Evolutionary conservation across 768 basidiomycete species (phyloP), one percentile per base, ranked within the genome.

Genomic region (Tricholoma bakamatsutake): DNA sequence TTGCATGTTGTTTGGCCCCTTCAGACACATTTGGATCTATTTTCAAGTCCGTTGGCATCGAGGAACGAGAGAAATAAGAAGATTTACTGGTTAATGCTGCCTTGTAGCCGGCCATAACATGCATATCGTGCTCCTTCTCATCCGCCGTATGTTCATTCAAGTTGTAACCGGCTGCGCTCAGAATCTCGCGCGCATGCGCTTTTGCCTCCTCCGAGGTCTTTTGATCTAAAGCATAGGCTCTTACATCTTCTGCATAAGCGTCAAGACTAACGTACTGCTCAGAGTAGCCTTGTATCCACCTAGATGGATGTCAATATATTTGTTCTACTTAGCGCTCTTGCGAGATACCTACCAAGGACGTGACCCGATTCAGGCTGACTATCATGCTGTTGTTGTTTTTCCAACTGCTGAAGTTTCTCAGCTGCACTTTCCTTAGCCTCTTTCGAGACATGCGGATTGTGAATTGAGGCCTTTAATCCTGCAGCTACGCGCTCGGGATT

Each of bases 271-370:
- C 71, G 4, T 50, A 76, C 80, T 80, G 55, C 63, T 68, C 40
- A 81, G 57, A 3, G 80, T 76, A 5, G 80, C 77, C 57, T 80
- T 80, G 66, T 79, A 79, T 5, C 81, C 81, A 6, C 73, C 80
- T 49, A 74, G 1, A 35, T 17, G 10, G 4, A 43, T 5, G 10
- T 54, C 12, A 53, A 18, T 31, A 6, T 30, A 2, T 5, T 10
- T 34, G 31, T 40, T 31, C 28, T 3, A 31, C 5, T 31, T n/a
- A 28, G 10, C 24, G 15, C 18, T 1, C 21, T 2, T 4, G 2
- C 52, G 31, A 24, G 13, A 27, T 8, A 50, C 49, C 12, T 17
- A 64, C 59, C 54, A n/a, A 61, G 47, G 7, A 58, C 59, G 18
- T 55, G 57, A 51, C 59, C 55, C 18, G 58, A 45, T 27, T 57